These are phyloP conservation scores for Pseudocercospora eumusae DNA, from an alignment of 2,329 filamentous ascomycete genomes.

Conservation along the genomic window DNA sequence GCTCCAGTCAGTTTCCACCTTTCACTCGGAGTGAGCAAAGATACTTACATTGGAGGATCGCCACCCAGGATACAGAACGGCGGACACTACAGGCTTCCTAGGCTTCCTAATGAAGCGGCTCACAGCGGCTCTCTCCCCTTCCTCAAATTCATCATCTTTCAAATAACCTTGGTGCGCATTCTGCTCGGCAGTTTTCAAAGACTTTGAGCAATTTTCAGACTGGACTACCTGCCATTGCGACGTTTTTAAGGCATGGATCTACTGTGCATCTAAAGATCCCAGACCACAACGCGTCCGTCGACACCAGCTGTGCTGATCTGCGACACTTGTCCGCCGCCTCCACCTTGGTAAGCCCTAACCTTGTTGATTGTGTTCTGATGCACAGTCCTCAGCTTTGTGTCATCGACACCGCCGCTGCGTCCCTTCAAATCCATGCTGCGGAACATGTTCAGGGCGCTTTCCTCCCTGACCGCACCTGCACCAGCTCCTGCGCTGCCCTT, in stretches of 20 bases:
- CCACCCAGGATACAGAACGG: too few relatives aligned
- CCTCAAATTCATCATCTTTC: too few relatives aligned
- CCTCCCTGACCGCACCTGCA: conserved; percentile 63
- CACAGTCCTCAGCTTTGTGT: conserved; percentile 90
- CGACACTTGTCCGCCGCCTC: conserved; percentile 50
- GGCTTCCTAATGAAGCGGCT: too few relatives aligned
- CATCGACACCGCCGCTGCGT: conserved; percentile 72
- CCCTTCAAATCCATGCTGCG: conserved; percentile 98
- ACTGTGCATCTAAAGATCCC: conserved; percentile 43
- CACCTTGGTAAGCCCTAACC: conserved; percentile 71
- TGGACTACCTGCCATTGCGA: too few relatives aligned
- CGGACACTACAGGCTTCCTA: too few relatives aligned
- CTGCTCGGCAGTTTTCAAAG: neutral
- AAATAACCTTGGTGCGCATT: neutral
- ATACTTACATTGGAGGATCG: too few relatives aligned
- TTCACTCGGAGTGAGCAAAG: too few relatives aligned
- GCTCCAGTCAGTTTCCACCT: too few relatives aligned
- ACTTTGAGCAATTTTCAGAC: too few relatives aligned
- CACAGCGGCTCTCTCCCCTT: too few relatives aligned
- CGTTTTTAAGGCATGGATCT: too few relatives aligned
- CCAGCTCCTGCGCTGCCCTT: conserved; percentile 48
- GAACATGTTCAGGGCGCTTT: conserved; percentile 97
- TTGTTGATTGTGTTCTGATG: conserved; percentile 96
- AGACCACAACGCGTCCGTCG: conserved; percentile 52
- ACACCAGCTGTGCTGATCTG: conserved; percentile 73